Base-by-base conservation (phyloP, 1,284 basidiomycete genomes). In the Irpex sp. region DNA sequence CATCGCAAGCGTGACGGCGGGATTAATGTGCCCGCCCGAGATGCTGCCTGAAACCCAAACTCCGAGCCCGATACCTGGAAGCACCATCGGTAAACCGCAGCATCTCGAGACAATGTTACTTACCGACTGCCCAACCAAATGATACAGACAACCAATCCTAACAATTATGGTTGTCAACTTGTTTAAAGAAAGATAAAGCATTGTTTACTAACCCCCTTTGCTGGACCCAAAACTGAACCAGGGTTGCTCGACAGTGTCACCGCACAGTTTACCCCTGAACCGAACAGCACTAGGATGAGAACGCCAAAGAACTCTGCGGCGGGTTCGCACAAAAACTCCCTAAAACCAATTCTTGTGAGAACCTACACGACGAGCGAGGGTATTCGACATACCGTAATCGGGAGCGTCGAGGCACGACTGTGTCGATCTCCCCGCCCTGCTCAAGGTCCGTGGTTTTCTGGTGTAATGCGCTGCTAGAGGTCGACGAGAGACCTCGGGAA, bases 21-120 rank as follows among this genome's bases (percentile, higher is more conserved):
- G 90, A 68, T 92, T 92, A 65, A 91, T 82, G 68, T 92, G 90
- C 37, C 88, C 90, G 18, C 90, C 88, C 55, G 88, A 89, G 61
- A 89, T 82, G 54, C 84, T 84, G 57, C 78, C 81, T 12, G 82
- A 80, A 5, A 84, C 75, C 86, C 86, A 90, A 2, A 86, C 86
- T 48, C 87, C 89, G 67, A 91, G 75, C 7, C 58, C 57, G 6
- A 54, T 59, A 54, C 51, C 49, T 58, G 19, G 2, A 35, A 7
- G 21, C 1, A 39, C 8, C 37, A n/a, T 48, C 28, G 37, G 49
- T 23, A 19, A n/a, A 51, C 8, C 35, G 54, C 37, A 37, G 4
- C 7, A 9, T 42, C 28, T 10, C 9, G 28, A 36, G 35, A 54
- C n/a, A 63, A 21, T 57, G 45, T 33, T 39, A 67, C 71, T 19